Conservation (phyloP, 1,284 basidiomycete species). For the Puccinia hordei region DNA sequence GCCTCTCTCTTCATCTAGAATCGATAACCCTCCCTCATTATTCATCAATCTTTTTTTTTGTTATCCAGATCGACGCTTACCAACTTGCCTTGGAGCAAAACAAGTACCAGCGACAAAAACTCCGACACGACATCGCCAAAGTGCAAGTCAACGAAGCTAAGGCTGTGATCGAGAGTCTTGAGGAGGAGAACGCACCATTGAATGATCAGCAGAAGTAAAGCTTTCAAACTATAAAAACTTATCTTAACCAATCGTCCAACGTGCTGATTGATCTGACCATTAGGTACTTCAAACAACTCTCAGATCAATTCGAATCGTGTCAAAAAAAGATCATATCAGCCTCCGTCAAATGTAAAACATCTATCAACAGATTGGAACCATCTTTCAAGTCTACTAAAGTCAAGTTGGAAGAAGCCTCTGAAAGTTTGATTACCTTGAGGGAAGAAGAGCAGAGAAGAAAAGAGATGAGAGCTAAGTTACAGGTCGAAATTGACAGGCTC, state of each 20-base stretch:
- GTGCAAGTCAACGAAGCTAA: constrained; percentile 65
- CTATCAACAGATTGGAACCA: constrained; percentile 2
- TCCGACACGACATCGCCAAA: constrained; percentile 69
- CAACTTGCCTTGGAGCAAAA: constrained; percentile 60
- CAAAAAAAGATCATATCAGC: constrained; percentile 16
- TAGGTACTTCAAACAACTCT: constrained; percentile 34
- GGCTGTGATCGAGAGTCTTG: constrained; percentile 60
- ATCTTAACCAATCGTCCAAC: background rate
- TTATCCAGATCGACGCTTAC: constrained; percentile 65
- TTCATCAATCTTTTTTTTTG: background rate
- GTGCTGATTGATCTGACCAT: background rate
- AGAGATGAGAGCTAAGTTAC: constrained; percentile 13
- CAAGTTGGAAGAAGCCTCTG: constrained; percentile 22
- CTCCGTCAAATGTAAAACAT: background rate
- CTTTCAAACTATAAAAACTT: constrained; percentile 66
- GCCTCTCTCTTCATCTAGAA: background rate
- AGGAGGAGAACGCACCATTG: constrained; percentile 64
- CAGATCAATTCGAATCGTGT: constrained; percentile 22
- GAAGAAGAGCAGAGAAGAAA: constrained; percentile 32
- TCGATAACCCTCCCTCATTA: background rate
- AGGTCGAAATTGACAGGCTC: constrained; percentile 28
- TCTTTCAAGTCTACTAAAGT: background rate
- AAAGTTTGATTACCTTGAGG: constrained; percentile 20
- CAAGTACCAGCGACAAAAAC: constrained; percentile 66
- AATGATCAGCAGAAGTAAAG: constrained; percentile 66